A percentile compares a stretch with the other conserved stretches of the same genome.
Conservation (phyloP, 2,329 filamentous ascomycete genomes). For the Neonectria ditissima region DNA sequence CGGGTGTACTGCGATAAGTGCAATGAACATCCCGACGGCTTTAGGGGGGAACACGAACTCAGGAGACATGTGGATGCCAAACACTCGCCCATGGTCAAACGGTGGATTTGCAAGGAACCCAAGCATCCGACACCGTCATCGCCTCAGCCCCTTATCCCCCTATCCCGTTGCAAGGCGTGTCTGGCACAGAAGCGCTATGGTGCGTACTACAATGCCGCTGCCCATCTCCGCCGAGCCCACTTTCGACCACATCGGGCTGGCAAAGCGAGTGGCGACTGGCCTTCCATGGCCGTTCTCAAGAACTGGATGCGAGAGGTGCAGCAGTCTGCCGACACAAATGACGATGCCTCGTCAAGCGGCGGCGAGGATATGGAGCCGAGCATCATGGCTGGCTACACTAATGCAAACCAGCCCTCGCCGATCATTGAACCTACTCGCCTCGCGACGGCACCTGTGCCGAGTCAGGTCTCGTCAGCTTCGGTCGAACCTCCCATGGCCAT, state of each 20-base stretch:
- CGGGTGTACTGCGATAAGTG: conserved; percentile 84
- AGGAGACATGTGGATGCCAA: conserved; percentile 74
- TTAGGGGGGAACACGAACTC: conserved; percentile 90
- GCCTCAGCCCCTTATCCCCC: conserved; percentile 62
- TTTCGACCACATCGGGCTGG: conserved; percentile 67
- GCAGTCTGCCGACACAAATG: conserved; percentile 61
- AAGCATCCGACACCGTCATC: conserved; percentile 50
- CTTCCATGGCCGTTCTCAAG: conserved; percentile 67
- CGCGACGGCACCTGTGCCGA: conserved; percentile 24
- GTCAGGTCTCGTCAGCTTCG: conserved; percentile 33
- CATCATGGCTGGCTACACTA: conserved; percentile 29
- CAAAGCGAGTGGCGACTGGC: conserved; percentile 70
- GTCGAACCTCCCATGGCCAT: conserved; percentile 43
- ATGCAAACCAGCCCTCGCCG: conserved; percentile 28
- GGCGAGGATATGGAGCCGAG: conserved; percentile 62
- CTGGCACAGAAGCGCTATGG: conserved; percentile 68
- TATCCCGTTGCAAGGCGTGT: conserved; percentile 68
- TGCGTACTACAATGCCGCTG: conserved; percentile 70
- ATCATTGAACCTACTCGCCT: conserved; percentile 30
- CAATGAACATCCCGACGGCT: conserved; percentile 85
- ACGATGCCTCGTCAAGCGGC: conserved; percentile 59
- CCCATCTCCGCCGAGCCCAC: conserved; percentile 68
- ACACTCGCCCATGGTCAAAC: conserved; percentile 65
- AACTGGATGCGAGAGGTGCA: conserved; percentile 72
- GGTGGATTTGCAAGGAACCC: conserved; percentile 68